Base-by-base conservation (phyloP, 2,329 filamentous ascomycete species). In the Chaetomium globosum region DNA sequence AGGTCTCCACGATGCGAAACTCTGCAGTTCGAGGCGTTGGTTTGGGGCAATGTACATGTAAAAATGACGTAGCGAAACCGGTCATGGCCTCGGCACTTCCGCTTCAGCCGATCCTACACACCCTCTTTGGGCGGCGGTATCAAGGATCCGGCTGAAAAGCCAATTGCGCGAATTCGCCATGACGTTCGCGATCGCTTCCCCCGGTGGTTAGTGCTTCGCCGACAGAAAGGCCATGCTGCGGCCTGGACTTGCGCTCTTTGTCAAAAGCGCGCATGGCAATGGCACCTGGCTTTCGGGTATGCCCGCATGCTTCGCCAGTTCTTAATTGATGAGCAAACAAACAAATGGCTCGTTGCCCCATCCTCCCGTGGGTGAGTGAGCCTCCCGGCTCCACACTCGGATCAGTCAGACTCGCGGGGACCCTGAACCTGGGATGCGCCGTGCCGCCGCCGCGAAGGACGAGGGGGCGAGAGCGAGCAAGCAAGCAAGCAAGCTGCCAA, bases 321-420 rank as follows among this genome's bases (percentile, higher is more conserved):
- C 56, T n/a, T n/a, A 43, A 43, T 43, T 43, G 39, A 43, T n/a
- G 39, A 16, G 16, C 12, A 36, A 59, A 58, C 26, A 66, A 67
- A 64, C 46, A 69, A 69, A 69, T 69, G 63, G 63, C 67, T 69
- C 67, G 65, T 65, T 63, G 59, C 67, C 56, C 67, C 67, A 69
- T 67, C 59, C 60, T 63, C 43, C 54, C 49, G 63, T 61, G 63
- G 49, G 53, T 58, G 60, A 30, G 36, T 59, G 63, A 65, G 53
- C 65, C 43, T 48, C 65, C 49, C 49, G 58, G 57, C 63, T 64
- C 65, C 67, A 65, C 63, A 19, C 31, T 54, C 55, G 30, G 33
- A 61, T 65, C 64, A 61, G 57, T 59, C 62, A 59, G 59, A 52
- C 49, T 64, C 61, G 53, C 65, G 53, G 13, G 51, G 64, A 65